Base-by-base conservation (phyloP, 805 yeast genomes). In the Saturnispora dispora region DNA sequence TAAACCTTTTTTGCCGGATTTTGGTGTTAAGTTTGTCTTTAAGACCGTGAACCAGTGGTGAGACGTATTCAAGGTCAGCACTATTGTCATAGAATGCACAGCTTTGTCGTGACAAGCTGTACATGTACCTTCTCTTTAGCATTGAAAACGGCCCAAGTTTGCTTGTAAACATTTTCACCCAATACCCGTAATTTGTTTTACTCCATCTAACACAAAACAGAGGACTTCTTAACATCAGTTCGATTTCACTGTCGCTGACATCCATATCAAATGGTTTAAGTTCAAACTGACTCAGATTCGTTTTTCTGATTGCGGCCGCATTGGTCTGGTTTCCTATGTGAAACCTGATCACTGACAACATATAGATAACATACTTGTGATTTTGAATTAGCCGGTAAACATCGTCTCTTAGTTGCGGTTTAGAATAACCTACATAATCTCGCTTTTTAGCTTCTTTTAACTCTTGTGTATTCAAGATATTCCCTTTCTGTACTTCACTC, bases 121-220 rank as follows among this genome's bases (percentile, higher is more conserved):
- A 46, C 32, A 22, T 15, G 20, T 46, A 25, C 11, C 20, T 22
- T 13, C 28, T 36, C 28, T 46, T 46, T n/a, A 46, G 28, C 11
- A 10, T 46, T 23, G 43, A 36, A n/a, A 46, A 17, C 3, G 48
- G 48, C 8, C 48, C 48, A 20, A 46, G 18, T 7, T 10, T 8
- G 18, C 15, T 36, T 6, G 48, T 46, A 39, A 46, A 46, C 13
- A 4, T 35, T 18, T 37, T 46, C 5, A 46, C 43, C 48, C 48
- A 46, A 25, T 8, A 46, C 9, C 43, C 32, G 28, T 46, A 46
- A 20, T 46, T 46, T 3, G 35, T 25, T 15, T 37, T 46, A 25
- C 48, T 46, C 48, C 48, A 46, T 37, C 39, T 23, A 9, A 46
- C 17, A 9, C 25, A 40, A 46, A 25, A 46, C 18, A n/a, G n/a